Evolutionary conservation across 495 filamentous ascomycete genomes (phyloP).

Genomic region (Hyaloscypha hepaticicola): DNA sequence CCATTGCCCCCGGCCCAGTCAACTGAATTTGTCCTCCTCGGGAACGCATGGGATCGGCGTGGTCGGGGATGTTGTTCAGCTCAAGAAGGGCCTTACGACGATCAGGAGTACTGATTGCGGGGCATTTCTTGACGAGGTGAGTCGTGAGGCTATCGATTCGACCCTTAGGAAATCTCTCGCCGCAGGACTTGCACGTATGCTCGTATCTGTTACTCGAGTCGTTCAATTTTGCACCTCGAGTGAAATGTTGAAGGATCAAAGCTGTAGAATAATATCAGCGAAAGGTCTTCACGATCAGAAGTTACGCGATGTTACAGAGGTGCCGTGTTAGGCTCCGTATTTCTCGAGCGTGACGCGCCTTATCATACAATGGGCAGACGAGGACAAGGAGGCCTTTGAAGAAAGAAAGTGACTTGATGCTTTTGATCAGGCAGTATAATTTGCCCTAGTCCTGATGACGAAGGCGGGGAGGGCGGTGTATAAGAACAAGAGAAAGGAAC

Average conservation of each 20-base stretch:
- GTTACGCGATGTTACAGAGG: not conserved
- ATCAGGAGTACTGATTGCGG: conserved; percentile 64
- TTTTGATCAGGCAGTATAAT: not conserved
- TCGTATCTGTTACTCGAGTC: conserved; percentile 86
- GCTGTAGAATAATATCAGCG: conserved; percentile 15
- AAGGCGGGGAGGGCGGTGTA: not conserved
- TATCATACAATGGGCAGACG: not conserved
- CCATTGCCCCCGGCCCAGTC: conserved; percentile 47
- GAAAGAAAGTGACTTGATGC: not conserved
- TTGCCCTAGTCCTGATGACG: not conserved
- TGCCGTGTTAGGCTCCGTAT: not conserved
- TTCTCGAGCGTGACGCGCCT: not conserved
- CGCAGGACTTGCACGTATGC: conserved; percentile 82
- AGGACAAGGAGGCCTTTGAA: not conserved
- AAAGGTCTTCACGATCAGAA: not conserved
- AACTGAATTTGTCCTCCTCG: conserved; percentile 37
- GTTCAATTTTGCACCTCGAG: conserved; percentile 74
- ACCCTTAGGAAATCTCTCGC: conserved; percentile 81
- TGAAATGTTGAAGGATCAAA: conserved; percentile 79
- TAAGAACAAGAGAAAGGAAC: not conserved
- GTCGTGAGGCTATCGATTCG: conserved; percentile 74
- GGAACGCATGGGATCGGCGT: conserved; percentile 38
- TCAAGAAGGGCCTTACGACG: conserved; percentile 64
- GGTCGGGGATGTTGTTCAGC: conserved; percentile 49
- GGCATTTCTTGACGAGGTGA: conserved; percentile 81